These are phyloP conservation scores for Silene vulgaris DNA, from an alignment of 179 eudicot genomes.

Conservation along the genomic window DNA sequence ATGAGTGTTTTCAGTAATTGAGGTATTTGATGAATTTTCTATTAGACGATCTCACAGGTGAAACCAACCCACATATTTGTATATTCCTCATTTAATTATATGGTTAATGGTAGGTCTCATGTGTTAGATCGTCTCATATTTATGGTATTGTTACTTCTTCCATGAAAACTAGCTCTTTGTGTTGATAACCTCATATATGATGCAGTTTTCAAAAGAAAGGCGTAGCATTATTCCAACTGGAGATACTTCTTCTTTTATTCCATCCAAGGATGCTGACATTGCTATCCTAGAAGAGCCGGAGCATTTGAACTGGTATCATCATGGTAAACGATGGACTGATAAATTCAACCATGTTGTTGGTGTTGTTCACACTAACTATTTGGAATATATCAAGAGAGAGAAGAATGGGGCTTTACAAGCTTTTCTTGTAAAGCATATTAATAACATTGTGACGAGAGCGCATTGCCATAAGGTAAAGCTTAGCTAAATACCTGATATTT, in stretches of 20 bases:
- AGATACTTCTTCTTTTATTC: slow-evolving; percentile 80
- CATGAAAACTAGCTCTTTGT: neutral
- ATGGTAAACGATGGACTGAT: slow-evolving; percentile 97
- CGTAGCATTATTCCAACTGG: slow-evolving; percentile 95
- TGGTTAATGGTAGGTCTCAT: neutral
- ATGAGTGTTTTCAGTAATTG: slow-evolving; percentile 17
- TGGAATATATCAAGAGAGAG: slow-evolving; percentile 97
- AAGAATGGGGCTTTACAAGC: slow-evolving; percentile 92
- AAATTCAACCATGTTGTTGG: slow-evolving; percentile 98
- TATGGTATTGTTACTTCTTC: neutral
- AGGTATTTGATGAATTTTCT: neutral
- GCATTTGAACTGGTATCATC: slow-evolving; percentile 98
- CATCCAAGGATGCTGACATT: slow-evolving; percentile 88
- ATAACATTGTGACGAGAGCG: slow-evolving; percentile 75
- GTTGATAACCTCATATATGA: slow-evolving; percentile 12
- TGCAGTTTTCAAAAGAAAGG: slow-evolving; percentile 78
- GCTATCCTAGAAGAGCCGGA: slow-evolving; percentile 98
- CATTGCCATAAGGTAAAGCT: slow-evolving; percentile 73
- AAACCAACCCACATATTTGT: neutral
- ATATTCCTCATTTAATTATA: neutral
- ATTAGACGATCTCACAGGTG: neutral
- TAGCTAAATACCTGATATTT: neutral
- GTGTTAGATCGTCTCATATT: neutral
- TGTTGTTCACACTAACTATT: slow-evolving; percentile 92
- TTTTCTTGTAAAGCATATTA: slow-evolving; percentile 80